These are phyloP conservation scores for Epichloe glyceriae DNA, from an alignment of 2,329 filamentous ascomycete genomes.

Conservation along the genomic window DNA sequence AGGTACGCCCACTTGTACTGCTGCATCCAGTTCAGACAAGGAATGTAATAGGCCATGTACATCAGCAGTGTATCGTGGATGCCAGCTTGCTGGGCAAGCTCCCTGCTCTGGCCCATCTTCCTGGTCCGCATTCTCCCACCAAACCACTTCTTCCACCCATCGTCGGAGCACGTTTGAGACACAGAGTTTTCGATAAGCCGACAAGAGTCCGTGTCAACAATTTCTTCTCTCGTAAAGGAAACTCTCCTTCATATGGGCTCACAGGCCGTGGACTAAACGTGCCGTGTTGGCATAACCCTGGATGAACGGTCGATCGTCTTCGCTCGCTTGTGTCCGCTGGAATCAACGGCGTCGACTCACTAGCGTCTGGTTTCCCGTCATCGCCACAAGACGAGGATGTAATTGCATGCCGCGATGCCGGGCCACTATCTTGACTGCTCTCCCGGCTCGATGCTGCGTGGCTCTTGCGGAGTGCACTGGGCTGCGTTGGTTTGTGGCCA, in stretches of 20 bases:
- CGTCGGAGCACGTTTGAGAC: conserved; percentile 24
- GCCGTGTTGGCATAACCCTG: conserved; percentile 53
- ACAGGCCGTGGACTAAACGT: conserved; percentile 59
- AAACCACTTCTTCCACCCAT: conserved; percentile 37
- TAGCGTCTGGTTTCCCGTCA: conserved; percentile 13
- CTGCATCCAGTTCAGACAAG: conserved; percentile 76
- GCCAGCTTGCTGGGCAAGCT: conserved; percentile 59
- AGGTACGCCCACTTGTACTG: conserved; percentile 78
- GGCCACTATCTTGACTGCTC: conserved; percentile 9
- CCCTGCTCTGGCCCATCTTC: conserved; percentile 60
- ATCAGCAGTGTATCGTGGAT: conserved; percentile 61
- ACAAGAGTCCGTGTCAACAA: conserved; percentile 18
- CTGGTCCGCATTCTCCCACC: conserved; percentile 42
- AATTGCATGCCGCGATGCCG: conserved; percentile 6
- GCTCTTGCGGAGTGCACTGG: conserved; percentile 33
- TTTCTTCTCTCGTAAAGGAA: conserved; percentile 18
- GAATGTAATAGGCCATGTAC: conserved; percentile 91
- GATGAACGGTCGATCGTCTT: conserved; percentile 14
- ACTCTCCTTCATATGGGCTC: conserved; percentile 28
- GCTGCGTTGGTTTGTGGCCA: conserved; percentile 28
- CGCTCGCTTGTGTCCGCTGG: conserved; percentile 6
- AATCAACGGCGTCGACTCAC: conserved; percentile 41
- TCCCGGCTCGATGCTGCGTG: conserved; percentile 20
- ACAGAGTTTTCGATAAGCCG: conserved; percentile 27
- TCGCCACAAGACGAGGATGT: conserved; percentile 5